Evolutionary conservation across 2,329 filamentous ascomycete species (phyloP).

Genomic region (Calonectria hongkongensis): DNA sequence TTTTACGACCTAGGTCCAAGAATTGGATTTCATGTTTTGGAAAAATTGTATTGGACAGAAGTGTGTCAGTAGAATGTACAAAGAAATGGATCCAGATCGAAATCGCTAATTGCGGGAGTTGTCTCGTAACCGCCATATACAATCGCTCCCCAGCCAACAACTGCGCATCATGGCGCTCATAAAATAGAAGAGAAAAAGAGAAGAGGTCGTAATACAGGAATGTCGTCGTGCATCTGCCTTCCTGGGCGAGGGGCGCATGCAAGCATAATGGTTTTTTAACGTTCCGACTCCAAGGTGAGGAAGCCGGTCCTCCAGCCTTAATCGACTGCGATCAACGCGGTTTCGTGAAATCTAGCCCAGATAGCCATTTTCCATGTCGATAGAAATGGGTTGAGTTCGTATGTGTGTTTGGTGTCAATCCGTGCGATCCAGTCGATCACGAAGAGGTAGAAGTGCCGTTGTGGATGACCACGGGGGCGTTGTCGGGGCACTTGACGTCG

Average conservation of each 20-base stretch:
- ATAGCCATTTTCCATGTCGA: too few relatives aligned
- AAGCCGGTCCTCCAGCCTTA: constrained; percentile 1
- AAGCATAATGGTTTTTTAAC: background rate
- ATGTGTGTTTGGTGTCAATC: background rate
- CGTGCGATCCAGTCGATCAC: background rate
- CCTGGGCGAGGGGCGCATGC: too few relatives aligned
- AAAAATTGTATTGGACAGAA: background rate
- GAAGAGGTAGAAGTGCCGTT: constrained; percentile 4
- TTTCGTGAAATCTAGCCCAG: too few relatives aligned
- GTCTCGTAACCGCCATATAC: background rate
- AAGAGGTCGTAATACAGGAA: background rate
- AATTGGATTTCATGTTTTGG: background rate
- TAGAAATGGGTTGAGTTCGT: too few relatives aligned
- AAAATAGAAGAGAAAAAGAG: background rate
- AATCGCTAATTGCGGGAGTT: constrained; percentile 10
- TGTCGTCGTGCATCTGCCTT: background rate
- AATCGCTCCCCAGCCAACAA: background rate
- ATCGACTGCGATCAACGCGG: background rate
- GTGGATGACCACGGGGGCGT: constrained; percentile 3
- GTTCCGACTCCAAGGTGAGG: background rate
- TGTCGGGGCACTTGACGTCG: constrained; percentile 7
- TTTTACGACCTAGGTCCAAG: too few relatives aligned
- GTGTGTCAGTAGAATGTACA: background rate
- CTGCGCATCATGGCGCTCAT: background rate
- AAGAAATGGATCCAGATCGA: constrained; percentile 1